Percentiles rank a stretch among this genome's conserved stretches.
phyloP scores from a whole-genome alignment of 805 yeast genomes.

The Spathaspora passalidarum region DNA sequence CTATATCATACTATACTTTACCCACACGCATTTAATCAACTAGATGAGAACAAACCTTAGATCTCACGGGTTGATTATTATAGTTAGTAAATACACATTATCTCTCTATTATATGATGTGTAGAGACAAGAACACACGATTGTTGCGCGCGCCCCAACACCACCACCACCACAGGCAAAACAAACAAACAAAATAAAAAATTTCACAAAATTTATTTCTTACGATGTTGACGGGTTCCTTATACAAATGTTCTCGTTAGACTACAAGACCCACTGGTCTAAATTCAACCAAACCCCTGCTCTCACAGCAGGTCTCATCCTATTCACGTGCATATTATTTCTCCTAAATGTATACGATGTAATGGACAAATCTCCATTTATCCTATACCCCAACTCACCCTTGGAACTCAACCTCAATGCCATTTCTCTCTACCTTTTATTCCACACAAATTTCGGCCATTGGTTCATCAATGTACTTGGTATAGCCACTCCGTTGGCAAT shows the following conservation, averaged over 20 bases:
- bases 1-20: too few relatives aligned
- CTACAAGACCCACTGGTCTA: slow-evolving; percentile 1
- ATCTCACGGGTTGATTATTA: too few relatives aligned
- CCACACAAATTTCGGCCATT: slow-evolving; percentile 61
- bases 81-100: too few relatives aligned
- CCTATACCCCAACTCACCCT: slow-evolving; percentile 55
- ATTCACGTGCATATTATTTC: slow-evolving; percentile 46
- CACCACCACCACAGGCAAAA: too few relatives aligned
- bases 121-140: too few relatives aligned
- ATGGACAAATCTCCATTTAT: slow-evolving; percentile 34
- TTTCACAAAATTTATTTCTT: not conserved
- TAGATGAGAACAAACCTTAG: too few relatives aligned
- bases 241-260: not conserved
- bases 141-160: too few relatives aligned
- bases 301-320: slow-evolving; percentile 58
- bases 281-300: slow-evolving; percentile 43
- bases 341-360: slow-evolving; percentile 19
- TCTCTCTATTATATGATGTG: too few relatives aligned
- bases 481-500: slow-evolving; percentile 57
- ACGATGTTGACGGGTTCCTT: slow-evolving; percentile 1
- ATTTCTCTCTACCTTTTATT: slow-evolving; percentile 73
- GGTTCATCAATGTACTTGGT: slow-evolving; percentile 56
- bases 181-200: not conserved
- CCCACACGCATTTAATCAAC: too few relatives aligned
- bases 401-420: slow-evolving; percentile 42